Evolutionary conservation across 768 basidiomycete species (phyloP), one percentile per base, ranked within the genome.

Genomic region (Russula dissimulans): DNA sequence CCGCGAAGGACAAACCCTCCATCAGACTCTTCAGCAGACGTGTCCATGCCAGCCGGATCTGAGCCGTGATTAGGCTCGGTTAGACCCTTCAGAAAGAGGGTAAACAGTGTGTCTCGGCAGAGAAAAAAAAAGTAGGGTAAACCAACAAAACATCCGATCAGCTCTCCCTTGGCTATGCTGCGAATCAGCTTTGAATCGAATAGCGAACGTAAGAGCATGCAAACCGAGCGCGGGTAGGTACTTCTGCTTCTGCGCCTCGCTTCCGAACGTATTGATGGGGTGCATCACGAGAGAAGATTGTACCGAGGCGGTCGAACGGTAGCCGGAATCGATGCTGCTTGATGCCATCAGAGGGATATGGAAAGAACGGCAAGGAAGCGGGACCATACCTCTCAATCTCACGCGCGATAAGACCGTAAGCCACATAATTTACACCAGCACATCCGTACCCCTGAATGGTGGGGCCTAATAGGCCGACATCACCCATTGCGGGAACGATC

Each of bases 271-370:
- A 69, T 89, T 74, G 66, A 92, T 90, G 9, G 87, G 94, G 69
- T 95, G 91, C 95, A 99, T 99, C 12, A 95, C 92, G 31, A 99
- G 82, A 18, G 92, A 95, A 0, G 90, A 92, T 71, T 98, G 95
- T 3, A 98, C 95, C 17, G 94, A 97, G 63, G 93, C 85, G 4
- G 86, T 95, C 5, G 91, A 95, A 29, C 95, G 89, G 69, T 97
- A 98, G 0, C 95, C 95, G 3, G 95, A 97, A 70, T 99, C 95
- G 42, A 98, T 85, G 63, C 95, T 93, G 66, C 0, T 54, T 18
- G 41, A 54, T 38, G 15, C 54, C 36, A 64, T 52, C 32, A 64
- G 59, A 14, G 17, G 6, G 18, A 26, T 7, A 49, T 14, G 3
- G 14, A 42, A 17, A 15, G 2, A 26, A 26, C 22, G 9, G 42